Evolutionary conservation across 169 alveolate species (phyloP), one percentile per base, ranked within the genome.

Genomic region (Eimeria sp.): DNA sequence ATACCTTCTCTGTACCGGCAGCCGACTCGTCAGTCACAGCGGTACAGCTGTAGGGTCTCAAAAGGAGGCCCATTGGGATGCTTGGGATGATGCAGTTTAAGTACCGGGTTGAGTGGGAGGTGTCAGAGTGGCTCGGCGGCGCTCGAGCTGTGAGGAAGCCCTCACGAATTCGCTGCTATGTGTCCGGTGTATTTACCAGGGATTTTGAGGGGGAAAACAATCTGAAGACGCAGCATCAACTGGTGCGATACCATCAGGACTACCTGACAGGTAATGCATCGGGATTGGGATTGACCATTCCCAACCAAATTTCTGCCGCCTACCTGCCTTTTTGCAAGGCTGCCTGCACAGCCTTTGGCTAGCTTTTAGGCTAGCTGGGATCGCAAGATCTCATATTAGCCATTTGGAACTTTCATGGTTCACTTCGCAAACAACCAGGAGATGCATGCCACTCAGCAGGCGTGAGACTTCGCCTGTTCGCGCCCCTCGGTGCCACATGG

Each of bases 251-350:
- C 73, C 72, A 82, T 82, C 89, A 82, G 89, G 89, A 82, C 27
- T 82, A 82, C 89, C 89, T 49, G 89, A 82, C 45, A 82, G 10
- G 73, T 72, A 72, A 25, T 82, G 70, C 89, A 54, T 82, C 65
- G 73, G 89, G 89, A 54, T 45, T 82, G 89, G 89, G 89, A 82
- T 49, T 49, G 67, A 82, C 89, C 70, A 57, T 82, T 82, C 70
- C 89, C 89, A 67, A 82, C 49, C 89, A 57, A 82, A 82, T 82
- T 82, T 82, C 89, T 82, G 89, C 89, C 65, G 89, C 89, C 89
- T 43, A 54, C 45, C 61, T 27, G 89, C 89, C 89, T 82, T 82
- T 51, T 49, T 82, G 70, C 25, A 82, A 54, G 89, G 89, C 89
- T 82, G 65, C 89, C 22, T 82, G 70, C 89, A 82, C 70, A 82